Evolutionary conservation across 331 rosid genomes (phyloP).

Genomic region (Malus hybrid): DNA sequence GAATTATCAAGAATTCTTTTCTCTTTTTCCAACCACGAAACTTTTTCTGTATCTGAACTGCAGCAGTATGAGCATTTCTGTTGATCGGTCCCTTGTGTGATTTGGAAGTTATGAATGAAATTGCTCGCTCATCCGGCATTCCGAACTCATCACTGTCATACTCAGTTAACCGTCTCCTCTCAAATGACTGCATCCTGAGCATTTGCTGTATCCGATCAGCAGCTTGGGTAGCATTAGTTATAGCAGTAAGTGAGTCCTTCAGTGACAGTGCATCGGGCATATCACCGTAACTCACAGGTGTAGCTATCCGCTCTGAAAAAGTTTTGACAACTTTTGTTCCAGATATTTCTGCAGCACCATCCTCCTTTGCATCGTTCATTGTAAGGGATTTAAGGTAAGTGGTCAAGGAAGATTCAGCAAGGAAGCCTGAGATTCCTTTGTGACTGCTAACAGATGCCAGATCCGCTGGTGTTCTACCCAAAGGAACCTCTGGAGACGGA

Average conservation of each 20-base stretch:
- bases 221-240: conserved; percentile 77
- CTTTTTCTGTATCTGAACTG: conserved; percentile 78
- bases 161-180: conserved; percentile 50
- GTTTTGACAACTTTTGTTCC: conserved; percentile 46
- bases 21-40: conserved; percentile 90
- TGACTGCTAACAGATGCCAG: conserved; percentile 68
- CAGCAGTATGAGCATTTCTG: conserved; percentile 51
- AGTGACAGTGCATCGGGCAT: conserved; percentile 55
- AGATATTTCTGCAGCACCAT: conserved; percentile 29
- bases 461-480: conserved; percentile 66
- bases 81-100: conserved; percentile 39
- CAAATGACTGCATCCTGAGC: conserved; percentile 74
- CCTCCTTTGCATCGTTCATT: conserved; percentile 45
- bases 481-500: conserved; percentile 63
- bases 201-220: conserved; percentile 75
- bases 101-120: conserved; percentile 50
- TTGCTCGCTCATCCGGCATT: conserved; percentile 44
- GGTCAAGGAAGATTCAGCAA: conserved; percentile 67
- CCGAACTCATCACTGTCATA: conserved; percentile 37
- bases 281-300: conserved; percentile 41
- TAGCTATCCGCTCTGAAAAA: conserved; percentile 57
- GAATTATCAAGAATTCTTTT: conserved; percentile 75
- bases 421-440: conserved; percentile 87
- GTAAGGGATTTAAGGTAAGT: conserved; percentile 43
- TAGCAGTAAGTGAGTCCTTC: conserved; percentile 79